Evolutionary conservation across 163 green algal genomes (phyloP).

Genomic region (Prototheca wickerhamii): DNA sequence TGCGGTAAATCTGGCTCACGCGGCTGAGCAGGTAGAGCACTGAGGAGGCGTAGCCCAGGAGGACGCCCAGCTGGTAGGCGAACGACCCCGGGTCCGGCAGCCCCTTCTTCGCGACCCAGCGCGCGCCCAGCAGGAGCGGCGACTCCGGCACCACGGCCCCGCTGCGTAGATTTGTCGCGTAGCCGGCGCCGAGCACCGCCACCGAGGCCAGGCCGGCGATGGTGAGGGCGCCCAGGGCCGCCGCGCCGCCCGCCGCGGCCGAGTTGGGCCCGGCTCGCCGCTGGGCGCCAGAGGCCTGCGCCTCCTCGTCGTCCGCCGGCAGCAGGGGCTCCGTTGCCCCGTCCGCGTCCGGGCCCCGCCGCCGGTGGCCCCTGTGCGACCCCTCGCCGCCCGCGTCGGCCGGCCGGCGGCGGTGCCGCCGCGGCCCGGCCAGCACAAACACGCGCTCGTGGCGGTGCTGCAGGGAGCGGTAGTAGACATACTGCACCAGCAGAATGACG

Average conservation of each 20-base stretch:
- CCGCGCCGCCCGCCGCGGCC: no score
- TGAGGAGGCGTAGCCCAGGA: conserved; percentile 62
- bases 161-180: no score
- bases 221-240: not conserved
- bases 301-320: no score
- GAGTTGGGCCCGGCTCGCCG: no score
- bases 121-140: not conserved
- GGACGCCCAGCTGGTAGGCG: conserved; percentile 21
- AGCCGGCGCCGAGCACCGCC: no score
- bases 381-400: conserved; percentile 1
- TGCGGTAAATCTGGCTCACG: conserved; percentile 78
- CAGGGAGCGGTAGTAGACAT: conserved; percentile 38
- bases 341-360: no score
- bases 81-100: conserved; percentile 5
- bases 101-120: not conserved
- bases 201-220: not conserved
- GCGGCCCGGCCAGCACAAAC: not conserved
- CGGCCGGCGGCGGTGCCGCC: not conserved
- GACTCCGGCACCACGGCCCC: not conserved
- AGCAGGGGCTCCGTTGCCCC: no score
- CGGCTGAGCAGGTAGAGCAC: conserved; percentile 76
- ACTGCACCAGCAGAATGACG: conserved; percentile 43
- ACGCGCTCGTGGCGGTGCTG: conserved; percentile 28
- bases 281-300: not conserved
- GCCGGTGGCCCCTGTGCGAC: no score